Conservation (phyloP, 2,329 filamentous ascomycete species). For the Claviceps humidiphila region DNA sequence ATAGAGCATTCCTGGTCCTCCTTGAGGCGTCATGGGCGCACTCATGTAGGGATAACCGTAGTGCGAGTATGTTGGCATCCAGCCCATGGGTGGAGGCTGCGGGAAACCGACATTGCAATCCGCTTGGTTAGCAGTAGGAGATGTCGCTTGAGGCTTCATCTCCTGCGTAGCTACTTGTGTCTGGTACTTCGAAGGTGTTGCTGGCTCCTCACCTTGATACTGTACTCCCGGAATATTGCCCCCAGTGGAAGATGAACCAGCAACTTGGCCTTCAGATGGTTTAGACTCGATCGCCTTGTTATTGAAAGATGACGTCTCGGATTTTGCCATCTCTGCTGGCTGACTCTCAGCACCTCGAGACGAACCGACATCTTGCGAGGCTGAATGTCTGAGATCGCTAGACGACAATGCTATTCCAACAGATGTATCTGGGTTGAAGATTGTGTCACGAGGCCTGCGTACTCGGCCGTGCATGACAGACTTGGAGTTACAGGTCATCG, state of each 20-base stretch:
- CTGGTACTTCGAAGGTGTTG: not conserved
- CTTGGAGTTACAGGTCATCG: not conserved
- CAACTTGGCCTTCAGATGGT: not conserved
- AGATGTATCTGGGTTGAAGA: constrained; percentile 5
- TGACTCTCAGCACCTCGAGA: not conserved
- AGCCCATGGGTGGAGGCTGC: constrained; percentile 7
- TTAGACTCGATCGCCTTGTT: constrained; percentile 8
- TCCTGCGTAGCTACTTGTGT: not conserved
- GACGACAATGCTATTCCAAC: constrained; percentile 3
- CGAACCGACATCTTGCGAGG: not conserved
- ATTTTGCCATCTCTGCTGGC: not conserved
- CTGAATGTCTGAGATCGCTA: not conserved
- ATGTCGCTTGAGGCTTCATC: not conserved
- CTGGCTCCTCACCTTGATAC: not conserved
- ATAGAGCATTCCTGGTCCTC: constrained; percentile 10
- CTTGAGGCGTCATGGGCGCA: constrained; percentile 11
- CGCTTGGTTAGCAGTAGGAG: not conserved
- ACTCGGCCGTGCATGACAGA: constrained; percentile 1
- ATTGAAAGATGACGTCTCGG: not conserved
- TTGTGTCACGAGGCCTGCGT: constrained; percentile 5
- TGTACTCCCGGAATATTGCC: not conserved
- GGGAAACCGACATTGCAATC: not conserved
- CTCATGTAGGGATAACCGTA: constrained; percentile 9
- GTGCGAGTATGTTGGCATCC: constrained; percentile 9
- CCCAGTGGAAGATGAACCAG: not conserved